phyloP scores from a whole-genome alignment of 2,329 filamentous ascomycete genomes.

The Ophiostoma perfectum region DNA sequence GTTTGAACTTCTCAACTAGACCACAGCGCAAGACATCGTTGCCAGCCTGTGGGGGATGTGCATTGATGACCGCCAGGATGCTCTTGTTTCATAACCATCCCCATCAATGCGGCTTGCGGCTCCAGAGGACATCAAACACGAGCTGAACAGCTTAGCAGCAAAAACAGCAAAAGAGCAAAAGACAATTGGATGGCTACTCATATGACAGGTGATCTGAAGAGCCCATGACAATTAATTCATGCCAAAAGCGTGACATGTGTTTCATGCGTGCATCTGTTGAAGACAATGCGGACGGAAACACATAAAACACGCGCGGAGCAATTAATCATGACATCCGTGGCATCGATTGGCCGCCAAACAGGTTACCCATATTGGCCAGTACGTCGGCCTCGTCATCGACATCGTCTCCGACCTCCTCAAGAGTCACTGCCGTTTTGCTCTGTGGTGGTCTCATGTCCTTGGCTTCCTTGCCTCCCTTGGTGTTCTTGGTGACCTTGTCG shows the following conservation, averaged over 20 bases:
- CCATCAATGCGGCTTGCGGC: slow-evolving; percentile 6
- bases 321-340: background rate
- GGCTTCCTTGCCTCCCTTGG: background rate
- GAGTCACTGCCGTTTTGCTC: background rate
- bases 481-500: background rate
- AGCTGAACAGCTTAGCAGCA: background rate
- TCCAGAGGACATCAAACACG: background rate
- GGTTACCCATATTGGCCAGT: background rate
- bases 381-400: background rate
- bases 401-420: background rate
- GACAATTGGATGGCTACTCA: no score
- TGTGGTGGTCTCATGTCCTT: background rate
- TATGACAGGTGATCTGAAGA: no score
- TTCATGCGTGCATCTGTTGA: slow-evolving; percentile 3
- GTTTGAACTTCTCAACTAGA: no score
- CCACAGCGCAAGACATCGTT: no score
- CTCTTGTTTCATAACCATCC: background rate
- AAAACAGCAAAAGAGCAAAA: no score
- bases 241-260: background rate
- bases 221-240: background rate
- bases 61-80: slow-evolving; percentile 10
- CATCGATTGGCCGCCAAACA: background rate
- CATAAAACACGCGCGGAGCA: background rate
- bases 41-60: background rate
- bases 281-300: background rate